Percentiles rank a stretch among this genome's conserved stretches.
These are phyloP conservation scores for Colletotrichum spinosum DNA, from an alignment of 2,329 filamentous ascomycete species.

Conservation along the genomic window DNA sequence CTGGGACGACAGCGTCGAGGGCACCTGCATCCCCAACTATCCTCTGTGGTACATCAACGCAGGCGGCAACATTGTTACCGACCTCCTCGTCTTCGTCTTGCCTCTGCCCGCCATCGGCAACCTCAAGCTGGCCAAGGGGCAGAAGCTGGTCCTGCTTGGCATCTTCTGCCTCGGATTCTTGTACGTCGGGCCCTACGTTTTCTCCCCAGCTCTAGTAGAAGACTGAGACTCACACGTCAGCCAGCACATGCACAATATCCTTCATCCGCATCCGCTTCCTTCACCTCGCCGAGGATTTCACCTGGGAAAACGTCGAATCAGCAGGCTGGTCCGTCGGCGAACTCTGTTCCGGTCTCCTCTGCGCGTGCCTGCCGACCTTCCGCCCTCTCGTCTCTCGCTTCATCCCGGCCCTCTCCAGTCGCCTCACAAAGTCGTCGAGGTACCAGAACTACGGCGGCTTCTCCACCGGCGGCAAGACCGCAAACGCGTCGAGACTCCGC, in stretches of 20 bases:
- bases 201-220: neutral
- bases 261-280: conserved; percentile 42
- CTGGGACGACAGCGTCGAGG: conserved; percentile 42
- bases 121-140: conserved; percentile 29
- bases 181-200: conserved; percentile 17
- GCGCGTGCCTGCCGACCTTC: conserved; percentile 42
- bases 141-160: conserved; percentile 40
- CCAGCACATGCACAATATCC: conserved; percentile 41
- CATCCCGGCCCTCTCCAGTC: conserved; percentile 16
- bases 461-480: neutral
- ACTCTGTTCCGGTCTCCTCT: conserved; percentile 39
- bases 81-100: conserved; percentile 37
- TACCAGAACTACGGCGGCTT: conserved; percentile 7
- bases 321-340: conserved; percentile 42
- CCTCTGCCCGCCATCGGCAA: conserved; percentile 37
- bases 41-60: conserved; percentile 43
- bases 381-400: conserved; percentile 39
- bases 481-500: conserved; percentile 4
- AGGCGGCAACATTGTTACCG: conserved; percentile 39
- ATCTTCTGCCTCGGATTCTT: conserved; percentile 42
- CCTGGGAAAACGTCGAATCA: conserved; percentile 42
- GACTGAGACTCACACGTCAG: neutral
- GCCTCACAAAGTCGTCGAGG: conserved; percentile 14
- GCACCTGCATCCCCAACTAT: conserved; percentile 40
- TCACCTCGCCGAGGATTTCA: conserved; percentile 36